phyloP scores from a whole-genome alignment of 192 early-diverging fungal species.

The Podochytrium sp. region DNA sequence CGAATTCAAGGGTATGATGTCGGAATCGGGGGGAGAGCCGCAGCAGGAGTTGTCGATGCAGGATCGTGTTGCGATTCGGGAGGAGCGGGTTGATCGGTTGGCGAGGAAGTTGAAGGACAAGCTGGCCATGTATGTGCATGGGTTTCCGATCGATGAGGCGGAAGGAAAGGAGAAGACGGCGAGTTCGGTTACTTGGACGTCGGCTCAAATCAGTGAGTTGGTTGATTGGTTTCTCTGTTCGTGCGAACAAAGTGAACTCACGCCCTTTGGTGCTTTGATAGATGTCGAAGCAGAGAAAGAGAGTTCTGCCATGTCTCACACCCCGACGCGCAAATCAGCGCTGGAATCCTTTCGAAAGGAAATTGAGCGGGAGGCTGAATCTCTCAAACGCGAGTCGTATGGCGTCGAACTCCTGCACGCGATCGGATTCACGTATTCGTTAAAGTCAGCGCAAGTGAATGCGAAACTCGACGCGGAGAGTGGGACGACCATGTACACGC shows the following conservation, averaged over 20 bases:
- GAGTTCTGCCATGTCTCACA: neutral
- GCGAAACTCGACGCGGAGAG: conserved; percentile 61
- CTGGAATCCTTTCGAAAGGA: conserved; percentile 41
- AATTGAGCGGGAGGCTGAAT: conserved; percentile 76
- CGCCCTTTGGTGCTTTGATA: neutral
- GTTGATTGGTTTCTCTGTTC: too few relatives aligned
- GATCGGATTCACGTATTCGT: conserved; percentile 88
- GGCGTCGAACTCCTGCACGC: conserved; percentile 93
- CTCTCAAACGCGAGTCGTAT: conserved; percentile 86
- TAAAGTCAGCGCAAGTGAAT: conserved; percentile 86
- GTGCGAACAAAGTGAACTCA: too few relatives aligned
- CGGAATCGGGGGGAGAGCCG: conserved; percentile 60
- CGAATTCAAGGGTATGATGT: conserved; percentile 71
- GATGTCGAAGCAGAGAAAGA: conserved; percentile 1
- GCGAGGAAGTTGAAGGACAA: conserved; percentile 74
- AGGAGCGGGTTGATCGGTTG: conserved; percentile 73
- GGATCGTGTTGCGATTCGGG: conserved; percentile 56
- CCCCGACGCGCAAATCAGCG: conserved; percentile 16
- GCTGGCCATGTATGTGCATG: conserved; percentile 78
- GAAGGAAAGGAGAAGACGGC: neutral
- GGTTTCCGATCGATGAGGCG: conserved; percentile 44
- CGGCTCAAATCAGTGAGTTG: neutral
- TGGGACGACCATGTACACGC: conserved; percentile 49
- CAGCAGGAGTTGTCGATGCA: conserved; percentile 51
- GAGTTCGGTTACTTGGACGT: neutral